These are phyloP conservation scores for Irpex lacteus DNA, from an alignment of 1,284 basidiomycete species.

Conservation along the genomic window DNA sequence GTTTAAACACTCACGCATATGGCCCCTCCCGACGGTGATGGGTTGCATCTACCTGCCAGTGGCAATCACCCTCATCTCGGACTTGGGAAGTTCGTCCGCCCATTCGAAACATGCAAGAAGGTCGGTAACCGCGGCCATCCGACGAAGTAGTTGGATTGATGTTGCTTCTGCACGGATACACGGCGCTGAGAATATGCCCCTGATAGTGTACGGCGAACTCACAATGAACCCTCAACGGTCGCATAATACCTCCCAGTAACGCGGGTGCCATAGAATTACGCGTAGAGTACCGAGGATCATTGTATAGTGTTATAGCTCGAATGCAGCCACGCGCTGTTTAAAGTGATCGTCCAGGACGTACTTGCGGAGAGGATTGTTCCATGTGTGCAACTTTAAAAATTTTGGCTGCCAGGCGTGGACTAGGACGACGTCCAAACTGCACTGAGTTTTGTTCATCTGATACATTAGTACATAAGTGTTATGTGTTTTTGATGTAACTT, in stretches of 20 bases:
- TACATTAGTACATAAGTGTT: too few species aligned
- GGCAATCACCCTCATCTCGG: not conserved
- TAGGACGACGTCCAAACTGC: too few species aligned
- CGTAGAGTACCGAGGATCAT: too few species aligned
- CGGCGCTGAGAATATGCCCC: not conserved
- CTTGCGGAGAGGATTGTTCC: not conserved
- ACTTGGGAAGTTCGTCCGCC: not conserved
- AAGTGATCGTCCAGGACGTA: not conserved
- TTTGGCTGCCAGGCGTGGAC: not conserved
- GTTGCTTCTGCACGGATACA: not conserved
- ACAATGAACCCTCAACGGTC: not conserved
- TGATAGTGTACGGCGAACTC: not conserved
- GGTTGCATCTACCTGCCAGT: not conserved
- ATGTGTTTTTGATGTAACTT: too few species aligned
- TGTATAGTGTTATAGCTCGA: too few species aligned
- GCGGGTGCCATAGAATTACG: too few species aligned
- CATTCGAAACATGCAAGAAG: not conserved
- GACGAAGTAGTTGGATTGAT: not conserved
- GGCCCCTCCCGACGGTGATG: not conserved
- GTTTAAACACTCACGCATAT: not conserved
- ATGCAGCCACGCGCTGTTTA: not conserved
- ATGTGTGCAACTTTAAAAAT: not conserved
- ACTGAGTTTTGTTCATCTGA: too few species aligned
- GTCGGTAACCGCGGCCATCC: not conserved
- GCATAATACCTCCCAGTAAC: too few species aligned